Evolutionary conservation across 2,329 filamentous ascomycete species (phyloP).

Genomic region (Aspergillus uvarum): DNA sequence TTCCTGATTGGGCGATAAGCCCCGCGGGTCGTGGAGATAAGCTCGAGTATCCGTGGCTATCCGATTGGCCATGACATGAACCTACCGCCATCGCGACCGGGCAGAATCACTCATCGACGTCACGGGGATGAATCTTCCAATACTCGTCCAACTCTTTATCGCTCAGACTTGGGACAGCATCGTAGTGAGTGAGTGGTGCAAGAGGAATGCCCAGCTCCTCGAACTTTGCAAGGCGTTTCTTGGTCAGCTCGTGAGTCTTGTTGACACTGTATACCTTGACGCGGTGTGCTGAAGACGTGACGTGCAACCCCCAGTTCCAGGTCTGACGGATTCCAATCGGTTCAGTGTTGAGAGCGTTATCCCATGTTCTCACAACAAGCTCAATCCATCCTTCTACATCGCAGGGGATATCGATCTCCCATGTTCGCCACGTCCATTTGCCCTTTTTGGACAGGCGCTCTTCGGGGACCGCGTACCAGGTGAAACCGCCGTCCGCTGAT

Average conservation of each 20-base stretch:
- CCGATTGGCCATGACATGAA: too few relatives aligned
- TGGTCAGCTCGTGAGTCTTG: constrained; percentile 29
- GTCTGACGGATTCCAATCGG: constrained; percentile 55
- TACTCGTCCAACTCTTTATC: constrained; percentile 33
- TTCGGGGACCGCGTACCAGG: constrained; percentile 63
- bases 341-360: constrained; percentile 62
- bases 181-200: constrained; percentile 31
- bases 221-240: constrained; percentile 29
- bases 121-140: constrained; percentile 33
- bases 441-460: constrained; percentile 63
- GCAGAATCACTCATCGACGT: constrained; percentile 22
- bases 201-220: constrained; percentile 32
- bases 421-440: constrained; percentile 63
- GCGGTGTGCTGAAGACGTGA: constrained; percentile 40
- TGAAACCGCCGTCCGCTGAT: constrained; percentile 61
- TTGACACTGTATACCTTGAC: constrained; percentile 42
- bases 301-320: constrained; percentile 50
- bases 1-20: too few relatives aligned
- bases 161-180: constrained; percentile 29
- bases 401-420: constrained; percentile 63
- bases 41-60: too few relatives aligned
- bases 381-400: constrained; percentile 64
- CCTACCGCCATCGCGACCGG: too few relatives aligned
- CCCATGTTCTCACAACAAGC: constrained; percentile 60
- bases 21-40: too few relatives aligned